Evolutionary conservation across 2,329 filamentous ascomycete genomes (phyloP).

Genomic region (Cytospora paraplurivora): DNA sequence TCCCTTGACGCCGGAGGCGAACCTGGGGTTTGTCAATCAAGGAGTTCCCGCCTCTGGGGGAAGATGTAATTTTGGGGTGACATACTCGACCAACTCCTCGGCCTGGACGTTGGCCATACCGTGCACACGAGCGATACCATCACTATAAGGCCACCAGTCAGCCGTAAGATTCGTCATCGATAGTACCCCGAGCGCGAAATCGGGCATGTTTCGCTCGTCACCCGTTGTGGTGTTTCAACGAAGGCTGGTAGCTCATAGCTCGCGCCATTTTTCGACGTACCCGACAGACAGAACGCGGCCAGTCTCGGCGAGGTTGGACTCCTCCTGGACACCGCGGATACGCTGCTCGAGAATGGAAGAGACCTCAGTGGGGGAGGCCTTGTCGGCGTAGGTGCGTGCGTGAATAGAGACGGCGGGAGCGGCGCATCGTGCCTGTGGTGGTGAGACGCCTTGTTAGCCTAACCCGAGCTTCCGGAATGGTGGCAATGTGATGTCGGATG

Average conservation of each 20-base stretch:
- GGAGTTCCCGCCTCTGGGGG: conserved; percentile 21
- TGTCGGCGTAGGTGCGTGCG: conserved; percentile 89
- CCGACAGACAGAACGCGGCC: conserved; percentile 98
- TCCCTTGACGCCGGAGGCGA: conserved; percentile 99
- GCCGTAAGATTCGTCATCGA: conserved; percentile 25
- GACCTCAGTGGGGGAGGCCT: conserved; percentile 95
- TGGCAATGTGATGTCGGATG: conserved; percentile 24
- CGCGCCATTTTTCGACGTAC: conserved; percentile 62
- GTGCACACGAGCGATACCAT: conserved; percentile 99
- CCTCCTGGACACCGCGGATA: conserved; percentile 98
- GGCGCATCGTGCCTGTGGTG: conserved; percentile 77
- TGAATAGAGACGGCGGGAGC: conserved; percentile 75
- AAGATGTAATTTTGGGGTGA: conserved; percentile 37
- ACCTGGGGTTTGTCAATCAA: conserved; percentile 58
- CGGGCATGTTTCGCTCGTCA: conserved; percentile 1
- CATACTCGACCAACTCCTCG: conserved; percentile 99
- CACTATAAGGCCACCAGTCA: conserved; percentile 61
- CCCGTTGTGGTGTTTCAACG: conserved; percentile 12
- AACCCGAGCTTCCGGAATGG: conserved; percentile 32
- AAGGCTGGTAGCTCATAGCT: background rate
- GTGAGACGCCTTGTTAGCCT: conserved; percentile 31
- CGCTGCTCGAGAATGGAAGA: conserved; percentile 99
- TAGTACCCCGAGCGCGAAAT: background rate
- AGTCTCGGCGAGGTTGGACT: conserved; percentile 94
- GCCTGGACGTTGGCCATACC: conserved; percentile 99